Evolutionary conservation across 768 basidiomycete species (phyloP).

Genomic region (Mycena capillaripes): DNA sequence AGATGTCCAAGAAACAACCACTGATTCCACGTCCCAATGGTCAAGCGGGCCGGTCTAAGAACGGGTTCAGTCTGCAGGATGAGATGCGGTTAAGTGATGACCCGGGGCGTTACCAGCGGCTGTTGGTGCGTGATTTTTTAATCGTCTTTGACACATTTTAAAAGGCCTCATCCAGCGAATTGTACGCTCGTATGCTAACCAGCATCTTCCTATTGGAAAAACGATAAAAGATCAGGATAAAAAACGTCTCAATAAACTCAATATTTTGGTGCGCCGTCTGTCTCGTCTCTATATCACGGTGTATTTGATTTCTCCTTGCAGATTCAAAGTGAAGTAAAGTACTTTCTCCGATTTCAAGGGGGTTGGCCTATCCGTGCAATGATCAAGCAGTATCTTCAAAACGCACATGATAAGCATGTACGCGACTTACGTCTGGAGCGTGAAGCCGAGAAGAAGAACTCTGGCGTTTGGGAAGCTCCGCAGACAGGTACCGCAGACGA

Average conservation of each 20-base stretch:
- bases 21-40: conserved; percentile 4
- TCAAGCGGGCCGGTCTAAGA: background rate
- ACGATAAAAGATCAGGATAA: background rate
- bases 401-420: background rate
- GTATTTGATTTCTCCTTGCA: too few relatives aligned
- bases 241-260: background rate
- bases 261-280: background rate
- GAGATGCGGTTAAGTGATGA: background rate
- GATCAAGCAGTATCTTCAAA: background rate
- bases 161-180: conserved; percentile 1
- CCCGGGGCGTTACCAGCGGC: background rate
- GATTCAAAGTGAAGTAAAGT: background rate
- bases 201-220: background rate
- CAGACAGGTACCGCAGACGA: too few relatives aligned
- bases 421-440: background rate
- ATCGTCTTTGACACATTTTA: background rate
- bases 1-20: too few relatives aligned
- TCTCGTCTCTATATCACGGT: too few relatives aligned
- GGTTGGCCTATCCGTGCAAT: background rate
- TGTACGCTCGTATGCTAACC: background rate
- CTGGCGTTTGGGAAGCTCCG: background rate
- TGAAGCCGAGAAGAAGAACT: background rate
- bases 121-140: background rate
- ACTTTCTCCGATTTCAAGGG: conserved; percentile 7
- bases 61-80: background rate